phyloP scores from a whole-genome alignment of 345 rosid genomes.

The Acer negundo region DNA sequence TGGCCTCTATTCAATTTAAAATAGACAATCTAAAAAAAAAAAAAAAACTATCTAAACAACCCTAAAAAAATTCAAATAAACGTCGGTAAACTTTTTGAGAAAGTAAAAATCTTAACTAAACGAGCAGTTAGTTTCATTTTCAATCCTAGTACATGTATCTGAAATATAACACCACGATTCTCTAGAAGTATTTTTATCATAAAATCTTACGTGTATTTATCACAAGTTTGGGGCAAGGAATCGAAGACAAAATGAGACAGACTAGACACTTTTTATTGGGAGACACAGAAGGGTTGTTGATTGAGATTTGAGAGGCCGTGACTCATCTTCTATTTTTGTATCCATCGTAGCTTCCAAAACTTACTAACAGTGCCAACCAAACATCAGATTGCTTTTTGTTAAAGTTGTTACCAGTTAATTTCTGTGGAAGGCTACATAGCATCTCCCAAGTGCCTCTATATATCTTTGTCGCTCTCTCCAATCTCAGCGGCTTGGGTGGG shows the following conservation, averaged over 20 bases:
- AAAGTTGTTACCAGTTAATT: too few relatives aligned
- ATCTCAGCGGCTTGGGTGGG: background rate
- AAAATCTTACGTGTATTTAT: too few relatives aligned
- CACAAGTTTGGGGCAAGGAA: conserved; percentile 16
- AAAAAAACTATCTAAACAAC: too few relatives aligned
- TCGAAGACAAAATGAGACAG: background rate
- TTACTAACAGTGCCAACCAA: conserved; percentile 1
- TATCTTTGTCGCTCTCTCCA: background rate
- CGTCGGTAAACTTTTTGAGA: too few relatives aligned
- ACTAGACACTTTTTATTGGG: background rate
- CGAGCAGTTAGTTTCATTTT: too few relatives aligned
- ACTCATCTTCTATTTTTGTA: conserved; percentile 2
- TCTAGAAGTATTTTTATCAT: too few relatives aligned
- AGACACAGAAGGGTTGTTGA: background rate
- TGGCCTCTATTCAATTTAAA: too few relatives aligned
- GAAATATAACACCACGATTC: too few relatives aligned
- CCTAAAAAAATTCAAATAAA: too few relatives aligned
- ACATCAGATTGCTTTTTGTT: background rate
- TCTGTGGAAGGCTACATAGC: background rate
- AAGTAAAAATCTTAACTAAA: too few relatives aligned
- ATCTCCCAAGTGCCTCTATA: background rate
- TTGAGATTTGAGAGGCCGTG: conserved; percentile 13
- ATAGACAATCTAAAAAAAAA: too few relatives aligned
- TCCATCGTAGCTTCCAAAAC: conserved; percentile 15
- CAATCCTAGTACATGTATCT: too few relatives aligned